These are phyloP conservation scores for Colletotrichum australisinense DNA, from an alignment of 2,329 filamentous ascomycete genomes.

Conservation along the genomic window DNA sequence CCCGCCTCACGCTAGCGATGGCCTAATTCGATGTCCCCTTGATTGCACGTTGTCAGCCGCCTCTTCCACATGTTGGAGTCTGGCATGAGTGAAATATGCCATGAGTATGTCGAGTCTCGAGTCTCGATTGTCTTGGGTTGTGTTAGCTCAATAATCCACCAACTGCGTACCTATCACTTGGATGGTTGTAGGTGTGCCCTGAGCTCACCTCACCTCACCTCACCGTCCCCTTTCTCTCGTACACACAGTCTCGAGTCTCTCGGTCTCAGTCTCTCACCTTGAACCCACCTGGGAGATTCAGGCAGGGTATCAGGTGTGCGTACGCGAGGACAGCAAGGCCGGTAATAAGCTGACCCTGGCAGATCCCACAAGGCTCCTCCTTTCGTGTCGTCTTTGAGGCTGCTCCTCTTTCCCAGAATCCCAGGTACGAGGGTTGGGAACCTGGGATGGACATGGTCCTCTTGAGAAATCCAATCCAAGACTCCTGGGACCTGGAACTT, in stretches of 20 bases:
- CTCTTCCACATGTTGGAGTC: not conserved
- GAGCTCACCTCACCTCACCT: not conserved
- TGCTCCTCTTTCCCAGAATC: not conserved
- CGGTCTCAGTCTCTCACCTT: not conserved
- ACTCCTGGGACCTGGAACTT: slow-evolving; percentile 10
- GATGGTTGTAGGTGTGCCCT: not conserved
- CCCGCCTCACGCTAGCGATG: not conserved
- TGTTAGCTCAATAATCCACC: not conserved
- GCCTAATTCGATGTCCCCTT: not conserved
- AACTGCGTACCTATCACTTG: not conserved
- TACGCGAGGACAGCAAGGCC: not conserved
- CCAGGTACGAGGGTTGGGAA: not conserved
- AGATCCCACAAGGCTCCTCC: not conserved
- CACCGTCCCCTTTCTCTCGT: not conserved
- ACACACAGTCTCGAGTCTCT: too few species aligned
- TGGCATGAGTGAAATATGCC: not conserved
- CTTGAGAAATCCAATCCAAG: not conserved
- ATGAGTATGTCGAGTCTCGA: not conserved
- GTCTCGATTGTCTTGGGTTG: not conserved
- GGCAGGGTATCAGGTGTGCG: slow-evolving; percentile 23
- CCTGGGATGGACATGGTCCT: not conserved
- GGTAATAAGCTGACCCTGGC: not conserved
- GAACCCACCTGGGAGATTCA: slow-evolving; percentile 16
- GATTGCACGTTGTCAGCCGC: not conserved
- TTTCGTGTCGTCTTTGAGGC: not conserved